A percentile compares a stretch with the other conserved stretches of the same genome.
phyloP scores from a whole-genome alignment of 139 green algal species.

The Asterochloris sp. region DNA sequence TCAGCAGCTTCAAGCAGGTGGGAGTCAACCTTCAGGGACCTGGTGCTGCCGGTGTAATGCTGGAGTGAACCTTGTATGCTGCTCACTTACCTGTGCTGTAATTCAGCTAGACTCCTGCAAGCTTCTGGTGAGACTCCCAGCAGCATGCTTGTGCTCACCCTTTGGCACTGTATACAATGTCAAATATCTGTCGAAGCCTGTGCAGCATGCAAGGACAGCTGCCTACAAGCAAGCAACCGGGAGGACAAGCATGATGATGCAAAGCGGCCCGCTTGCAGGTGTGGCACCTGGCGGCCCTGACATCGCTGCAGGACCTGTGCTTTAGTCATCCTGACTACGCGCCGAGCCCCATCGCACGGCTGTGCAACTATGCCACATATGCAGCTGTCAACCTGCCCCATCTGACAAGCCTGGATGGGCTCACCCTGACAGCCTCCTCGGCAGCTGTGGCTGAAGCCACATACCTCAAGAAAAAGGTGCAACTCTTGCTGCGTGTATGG shows the following conservation, averaged over 20 bases:
- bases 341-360: slow-evolving; percentile 50
- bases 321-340: slow-evolving; percentile 76
- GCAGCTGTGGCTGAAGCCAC: slow-evolving; percentile 68
- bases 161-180: too few relatives aligned
- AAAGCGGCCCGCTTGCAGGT: slow-evolving; percentile 31
- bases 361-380: slow-evolving; percentile 79
- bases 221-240: too few relatives aligned
- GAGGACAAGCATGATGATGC: neutral
- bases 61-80: neutral
- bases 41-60: neutral
- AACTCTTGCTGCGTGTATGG: too few relatives aligned
- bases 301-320: slow-evolving; percentile 59
- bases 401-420: slow-evolving; percentile 60
- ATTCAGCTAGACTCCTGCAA: too few relatives aligned
- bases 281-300: slow-evolving; percentile 40
- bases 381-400: slow-evolving; percentile 31
- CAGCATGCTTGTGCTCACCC: too few relatives aligned
- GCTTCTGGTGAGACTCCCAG: too few relatives aligned
- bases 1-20: slow-evolving; percentile 65
- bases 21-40: neutral
- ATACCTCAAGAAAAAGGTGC: slow-evolving; percentile 69
- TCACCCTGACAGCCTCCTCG: slow-evolving; percentile 52
- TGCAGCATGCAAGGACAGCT: too few relatives aligned
- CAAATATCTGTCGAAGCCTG: too few relatives aligned
- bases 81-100: too few relatives aligned